Conservation (phyloP, 2,329 filamentous ascomycete species). For the Fusarium nurragi region DNA sequence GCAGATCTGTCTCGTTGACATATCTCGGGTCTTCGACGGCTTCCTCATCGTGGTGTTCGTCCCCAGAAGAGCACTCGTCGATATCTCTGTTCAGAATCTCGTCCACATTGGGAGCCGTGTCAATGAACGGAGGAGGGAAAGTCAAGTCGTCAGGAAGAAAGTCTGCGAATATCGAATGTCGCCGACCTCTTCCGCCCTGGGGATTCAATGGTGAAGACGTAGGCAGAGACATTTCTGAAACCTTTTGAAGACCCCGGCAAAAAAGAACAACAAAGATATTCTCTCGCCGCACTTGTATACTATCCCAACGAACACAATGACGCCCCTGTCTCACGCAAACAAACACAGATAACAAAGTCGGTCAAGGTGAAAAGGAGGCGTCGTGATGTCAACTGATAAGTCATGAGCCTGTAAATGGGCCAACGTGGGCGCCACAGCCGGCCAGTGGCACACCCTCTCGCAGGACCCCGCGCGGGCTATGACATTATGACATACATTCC, state of each 20-base stretch:
- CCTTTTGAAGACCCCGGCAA: background rate
- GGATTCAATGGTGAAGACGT: constrained; percentile 21
- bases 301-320: constrained; percentile 5
- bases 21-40: constrained; percentile 13
- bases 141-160: constrained; percentile 30
- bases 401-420: constrained; percentile 5
- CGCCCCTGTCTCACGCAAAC: background rate
- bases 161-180: constrained; percentile 38
- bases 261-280: background rate
- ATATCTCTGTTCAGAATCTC: constrained; percentile 37
- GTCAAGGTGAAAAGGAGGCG: background rate
- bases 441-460: constrained; percentile 9
- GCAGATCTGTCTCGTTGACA: constrained; percentile 9
- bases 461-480: constrained; percentile 14
- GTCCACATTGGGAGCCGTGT: constrained; percentile 20
- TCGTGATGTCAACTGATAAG: constrained; percentile 36
- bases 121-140: constrained; percentile 24
- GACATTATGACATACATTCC: constrained; percentile 25
- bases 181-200: constrained; percentile 2
- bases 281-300: background rate
- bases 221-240: constrained; percentile 13
- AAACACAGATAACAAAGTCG: constrained; percentile 11
- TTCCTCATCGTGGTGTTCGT: constrained; percentile 26
- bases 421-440: constrained; percentile 18
- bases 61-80: constrained; percentile 36